Evolutionary conservation across 2,329 filamentous ascomycete genomes (phyloP).

Genomic region (Cladophialophora yegresii): DNA sequence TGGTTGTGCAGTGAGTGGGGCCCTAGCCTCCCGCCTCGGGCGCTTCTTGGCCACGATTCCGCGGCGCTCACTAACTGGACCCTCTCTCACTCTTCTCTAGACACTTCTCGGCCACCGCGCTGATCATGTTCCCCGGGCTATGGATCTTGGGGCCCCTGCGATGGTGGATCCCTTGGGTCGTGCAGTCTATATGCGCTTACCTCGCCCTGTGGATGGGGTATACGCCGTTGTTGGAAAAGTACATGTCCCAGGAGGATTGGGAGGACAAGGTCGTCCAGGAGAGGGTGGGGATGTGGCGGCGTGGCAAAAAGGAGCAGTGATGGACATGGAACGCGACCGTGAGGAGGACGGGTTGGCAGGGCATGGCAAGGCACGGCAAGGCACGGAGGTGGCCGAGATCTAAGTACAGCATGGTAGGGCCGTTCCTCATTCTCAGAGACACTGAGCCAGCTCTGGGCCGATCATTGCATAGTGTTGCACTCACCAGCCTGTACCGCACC

Average conservation of each 20-base stretch:
- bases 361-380: no score
- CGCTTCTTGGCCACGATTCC: background rate
- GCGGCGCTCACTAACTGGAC: background rate
- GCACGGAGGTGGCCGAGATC: background rate
- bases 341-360: background rate
- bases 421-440: background rate
- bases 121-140: constrained; percentile 64
- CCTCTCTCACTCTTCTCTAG: constrained; percentile 1
- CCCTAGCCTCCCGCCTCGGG: background rate
- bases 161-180: constrained; percentile 27
- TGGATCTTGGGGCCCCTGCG: constrained; percentile 26
- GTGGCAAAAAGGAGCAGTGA: constrained; percentile 9
- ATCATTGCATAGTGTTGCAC: no score
- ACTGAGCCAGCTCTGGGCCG: background rate
- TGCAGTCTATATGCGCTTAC: constrained; percentile 20
- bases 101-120: constrained; percentile 53
- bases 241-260: constrained; percentile 24
- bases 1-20: constrained; percentile 26
- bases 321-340: background rate
- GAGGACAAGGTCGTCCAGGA: constrained; percentile 18
- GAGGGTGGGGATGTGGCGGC: constrained; percentile 6
- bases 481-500: no score
- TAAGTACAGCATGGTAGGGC: no score
- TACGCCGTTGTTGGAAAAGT: constrained; percentile 20
- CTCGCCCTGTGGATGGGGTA: constrained; percentile 24